Conservation (phyloP, 305 asterid genomes). For the Fraxinus dipetala region DNA sequence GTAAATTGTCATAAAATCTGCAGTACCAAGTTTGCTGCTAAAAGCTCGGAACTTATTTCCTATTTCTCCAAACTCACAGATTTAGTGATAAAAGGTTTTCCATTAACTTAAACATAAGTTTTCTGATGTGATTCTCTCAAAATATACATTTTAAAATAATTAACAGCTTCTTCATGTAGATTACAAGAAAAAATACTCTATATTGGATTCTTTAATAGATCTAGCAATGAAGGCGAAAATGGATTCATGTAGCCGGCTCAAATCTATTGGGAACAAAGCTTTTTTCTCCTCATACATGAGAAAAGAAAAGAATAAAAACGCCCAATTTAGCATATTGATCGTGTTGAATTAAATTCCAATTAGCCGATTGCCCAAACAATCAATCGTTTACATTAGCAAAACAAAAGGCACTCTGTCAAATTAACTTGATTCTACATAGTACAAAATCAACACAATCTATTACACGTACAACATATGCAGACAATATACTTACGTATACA, state of each 20-base stretch:
- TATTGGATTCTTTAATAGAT: not conserved
- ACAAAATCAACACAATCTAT: not conserved
- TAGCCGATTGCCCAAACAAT: not conserved
- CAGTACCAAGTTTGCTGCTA: not conserved
- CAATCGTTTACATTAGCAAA: constrained; percentile 1
- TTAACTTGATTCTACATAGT: not conserved
- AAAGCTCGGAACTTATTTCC: not conserved
- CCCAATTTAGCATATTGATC: not conserved
- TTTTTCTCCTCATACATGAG: not conserved
- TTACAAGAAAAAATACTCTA: not conserved
- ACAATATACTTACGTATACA: not conserved
- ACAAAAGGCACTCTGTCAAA: not conserved
- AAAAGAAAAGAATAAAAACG: not conserved
- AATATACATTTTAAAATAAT: not conserved
- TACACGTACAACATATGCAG: not conserved
- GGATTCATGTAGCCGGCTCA: not conserved
- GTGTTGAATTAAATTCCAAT: not conserved
- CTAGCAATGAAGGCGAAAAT: not conserved
- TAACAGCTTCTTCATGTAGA: not conserved
- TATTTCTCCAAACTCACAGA: not conserved
- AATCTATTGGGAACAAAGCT: not conserved
- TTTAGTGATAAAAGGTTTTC: not conserved
- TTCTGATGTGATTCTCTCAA: not conserved
- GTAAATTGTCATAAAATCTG: not conserved
- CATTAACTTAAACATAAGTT: not conserved